These are phyloP conservation scores for Acacia melanoxylon DNA, from an alignment of 306 rosid genomes.

Conservation along the genomic window DNA sequence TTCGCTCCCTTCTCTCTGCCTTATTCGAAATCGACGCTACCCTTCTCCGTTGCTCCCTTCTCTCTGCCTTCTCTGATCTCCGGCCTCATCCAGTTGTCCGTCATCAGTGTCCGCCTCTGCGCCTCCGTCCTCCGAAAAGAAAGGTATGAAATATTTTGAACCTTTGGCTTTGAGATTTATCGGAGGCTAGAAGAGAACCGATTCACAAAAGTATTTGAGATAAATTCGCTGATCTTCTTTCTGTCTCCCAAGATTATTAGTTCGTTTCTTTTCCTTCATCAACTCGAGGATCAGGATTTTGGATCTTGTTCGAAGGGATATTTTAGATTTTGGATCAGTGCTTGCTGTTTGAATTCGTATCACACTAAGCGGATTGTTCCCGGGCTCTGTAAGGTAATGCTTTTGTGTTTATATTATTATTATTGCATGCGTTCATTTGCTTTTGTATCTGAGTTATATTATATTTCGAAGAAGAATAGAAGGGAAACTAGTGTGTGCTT, in stretches of 20 bases:
- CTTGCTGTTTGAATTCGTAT: background rate
- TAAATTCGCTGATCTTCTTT: background rate
- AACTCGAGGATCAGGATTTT: constrained; percentile 8
- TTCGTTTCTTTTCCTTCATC: constrained; percentile 16
- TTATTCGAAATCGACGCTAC: no score
- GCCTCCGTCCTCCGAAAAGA: no score
- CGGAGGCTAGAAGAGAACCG: background rate
- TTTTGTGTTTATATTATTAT: background rate
- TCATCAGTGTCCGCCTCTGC: no score
- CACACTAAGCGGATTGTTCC: constrained; percentile 13
- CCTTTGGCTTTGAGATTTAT: background rate
- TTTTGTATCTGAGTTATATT: constrained; percentile 19
- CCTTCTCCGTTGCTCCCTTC: no score
- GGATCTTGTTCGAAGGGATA: constrained; percentile 15
- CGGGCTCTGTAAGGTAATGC: background rate
- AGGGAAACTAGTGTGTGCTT: background rate
- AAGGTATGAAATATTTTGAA: no score
- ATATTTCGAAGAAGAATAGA: background rate
- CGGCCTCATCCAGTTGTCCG: no score
- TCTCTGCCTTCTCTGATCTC: no score
- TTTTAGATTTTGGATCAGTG: constrained; percentile 22
- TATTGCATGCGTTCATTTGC: background rate
- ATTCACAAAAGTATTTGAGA: background rate
- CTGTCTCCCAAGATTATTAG: background rate
- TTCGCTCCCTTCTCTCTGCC: no score